Base-by-base conservation (phyloP, 345 rosid genomes). In the Chamaenerion angustifolium region DNA sequence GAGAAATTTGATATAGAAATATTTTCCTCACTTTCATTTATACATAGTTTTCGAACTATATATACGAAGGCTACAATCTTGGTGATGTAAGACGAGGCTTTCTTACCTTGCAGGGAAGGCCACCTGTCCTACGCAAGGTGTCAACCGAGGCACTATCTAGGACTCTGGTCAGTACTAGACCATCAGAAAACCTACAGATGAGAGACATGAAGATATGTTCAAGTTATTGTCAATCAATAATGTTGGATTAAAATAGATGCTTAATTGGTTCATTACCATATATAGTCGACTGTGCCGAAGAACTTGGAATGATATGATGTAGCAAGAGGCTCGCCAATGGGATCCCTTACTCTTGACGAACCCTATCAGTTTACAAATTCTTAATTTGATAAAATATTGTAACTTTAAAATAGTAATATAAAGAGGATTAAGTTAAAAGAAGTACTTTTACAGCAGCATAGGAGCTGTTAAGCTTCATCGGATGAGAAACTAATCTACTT, bases 211-310 rank as follows among this genome's bases (percentile, higher is more conserved):
- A 18, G 14, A 40, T 23, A 37, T 40, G 51, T 5, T 6, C 8
- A 0, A n/a, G 37, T 27, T 27, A 50, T 4, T 0, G 42, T 50
- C 17, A 25, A 27, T 50, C 17, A 37, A 31, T 50, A 50, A 42
- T 14, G 42, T 50, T 42, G 27, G 8, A 31, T 31, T n/a, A 16
- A 11, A 10, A 11, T 18, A 49, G 42, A 16, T 42, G 37, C 43
- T 11, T 8, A 37, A 14, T 40, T 48, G 55, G 45, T 35, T 45
- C n/a, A 51, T 71, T 78, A 85, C 90, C 96, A 87, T 54, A 87
- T 59, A 61, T 81, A 87, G 71, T 87, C 94, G 51, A 87, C 96
- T 13, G 96, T 83, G 60, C 94, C 94, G 10, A 83, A 73, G 72
- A 87, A 87, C 68, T 83, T 87, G 1, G 73, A 67, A 60, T 81